Evolutionary conservation across 2,329 filamentous ascomycete species (phyloP).

Genomic region (Venturiaceae sp.): DNA sequence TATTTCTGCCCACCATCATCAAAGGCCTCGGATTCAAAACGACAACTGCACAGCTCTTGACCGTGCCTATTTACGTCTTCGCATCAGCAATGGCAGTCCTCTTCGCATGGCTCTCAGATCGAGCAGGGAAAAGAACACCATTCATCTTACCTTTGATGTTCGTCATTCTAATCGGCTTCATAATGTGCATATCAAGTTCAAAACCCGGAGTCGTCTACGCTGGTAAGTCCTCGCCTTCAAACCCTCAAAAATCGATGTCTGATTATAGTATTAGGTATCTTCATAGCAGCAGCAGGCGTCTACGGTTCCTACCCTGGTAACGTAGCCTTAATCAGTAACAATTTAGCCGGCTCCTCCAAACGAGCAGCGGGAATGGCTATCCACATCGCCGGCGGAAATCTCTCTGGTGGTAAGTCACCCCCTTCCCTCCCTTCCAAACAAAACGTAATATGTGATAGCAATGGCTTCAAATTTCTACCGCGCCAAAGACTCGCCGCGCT

Average conservation of each 20-base stretch:
- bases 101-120: constrained; percentile 24
- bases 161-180: constrained; percentile 26
- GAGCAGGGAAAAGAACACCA: constrained; percentile 19
- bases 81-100: constrained; percentile 26
- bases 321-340: constrained; percentile 43
- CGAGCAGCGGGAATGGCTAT: constrained; percentile 38
- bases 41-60: constrained; percentile 33
- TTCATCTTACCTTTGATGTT: constrained; percentile 24
- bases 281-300: constrained; percentile 27
- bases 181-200: constrained; percentile 24
- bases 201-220: constrained; percentile 26
- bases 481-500: constrained; percentile 35
- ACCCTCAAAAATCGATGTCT: background rate
- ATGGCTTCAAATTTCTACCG: constrained; percentile 68
- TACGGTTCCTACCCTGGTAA: constrained; percentile 28
- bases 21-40: constrained; percentile 32
- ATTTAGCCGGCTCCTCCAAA: constrained; percentile 44
- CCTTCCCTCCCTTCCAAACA: background rate
- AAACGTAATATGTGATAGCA: constrained; percentile 25
- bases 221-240: constrained; percentile 17
- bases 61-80: constrained; percentile 33
- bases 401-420: constrained; percentile 7
- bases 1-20: constrained; percentile 27
- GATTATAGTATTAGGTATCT: constrained; percentile 17
- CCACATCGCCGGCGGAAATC: constrained; percentile 41